A percentile compares a stretch with the other conserved stretches of the same genome.
phyloP scores from a whole-genome alignment of 495 filamentous ascomycete genomes.

The Penicillium herquei region DNA sequence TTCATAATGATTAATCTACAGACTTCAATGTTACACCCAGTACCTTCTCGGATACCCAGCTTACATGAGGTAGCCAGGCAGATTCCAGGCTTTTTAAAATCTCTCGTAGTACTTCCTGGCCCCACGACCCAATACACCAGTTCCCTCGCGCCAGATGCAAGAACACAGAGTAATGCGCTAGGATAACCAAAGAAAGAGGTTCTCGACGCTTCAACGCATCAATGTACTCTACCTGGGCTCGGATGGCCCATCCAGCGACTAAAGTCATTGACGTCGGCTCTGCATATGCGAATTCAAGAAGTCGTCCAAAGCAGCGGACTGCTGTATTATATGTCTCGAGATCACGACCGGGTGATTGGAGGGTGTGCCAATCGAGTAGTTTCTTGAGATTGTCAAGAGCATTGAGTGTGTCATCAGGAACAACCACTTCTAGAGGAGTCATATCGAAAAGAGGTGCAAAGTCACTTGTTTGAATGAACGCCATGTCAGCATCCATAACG shows the following conservation, averaged over 20 bases:
- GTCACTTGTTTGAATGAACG: slow-evolving; percentile 17
- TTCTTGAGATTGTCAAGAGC: slow-evolving; percentile 17
- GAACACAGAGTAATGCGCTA: slow-evolving; percentile 27
- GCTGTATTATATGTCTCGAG: slow-evolving; percentile 4
- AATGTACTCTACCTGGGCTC: slow-evolving; percentile 11
- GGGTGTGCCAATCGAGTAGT: slow-evolving; percentile 9
- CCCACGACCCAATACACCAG: slow-evolving; percentile 23
- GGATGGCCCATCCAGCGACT: slow-evolving; percentile 24
- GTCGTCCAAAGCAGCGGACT: slow-evolving; percentile 7
- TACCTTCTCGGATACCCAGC: slow-evolving; percentile 8
- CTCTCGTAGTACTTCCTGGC: slow-evolving; percentile 15
- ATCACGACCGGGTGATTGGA: not conserved
- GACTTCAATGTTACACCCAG: too few species aligned
- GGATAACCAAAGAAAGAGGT: slow-evolving; percentile 22
- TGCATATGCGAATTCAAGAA: slow-evolving; percentile 15
- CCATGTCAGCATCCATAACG: slow-evolving; percentile 1
- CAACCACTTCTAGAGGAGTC: not conserved
- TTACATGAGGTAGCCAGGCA: slow-evolving; percentile 19
- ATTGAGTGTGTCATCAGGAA: slow-evolving; percentile 8
- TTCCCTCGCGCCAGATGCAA: slow-evolving; percentile 23
- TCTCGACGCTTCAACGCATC: slow-evolving; percentile 7
- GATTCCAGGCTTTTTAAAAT: slow-evolving; percentile 12
- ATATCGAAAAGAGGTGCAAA: slow-evolving; percentile 23
- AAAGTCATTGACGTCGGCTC: slow-evolving; percentile 25
- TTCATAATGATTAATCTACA: too few species aligned